Base-by-base conservation (phyloP, 2,329 filamentous ascomycete genomes). In the Didymella glomerata region DNA sequence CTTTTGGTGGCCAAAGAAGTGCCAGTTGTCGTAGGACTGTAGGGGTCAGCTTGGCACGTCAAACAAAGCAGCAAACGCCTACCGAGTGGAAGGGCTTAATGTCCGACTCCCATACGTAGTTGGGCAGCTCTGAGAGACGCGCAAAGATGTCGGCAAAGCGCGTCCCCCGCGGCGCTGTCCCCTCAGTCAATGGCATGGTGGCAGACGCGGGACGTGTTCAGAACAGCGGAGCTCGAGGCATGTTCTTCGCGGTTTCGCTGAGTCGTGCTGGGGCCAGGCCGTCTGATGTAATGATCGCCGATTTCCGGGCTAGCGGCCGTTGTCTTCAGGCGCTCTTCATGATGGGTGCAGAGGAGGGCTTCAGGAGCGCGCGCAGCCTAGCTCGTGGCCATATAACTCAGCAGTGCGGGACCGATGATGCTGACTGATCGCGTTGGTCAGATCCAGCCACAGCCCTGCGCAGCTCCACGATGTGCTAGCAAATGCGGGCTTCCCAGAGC, bases 1-100 rank as follows among this genome's bases (percentile, higher is more conserved):
- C 51, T 71, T 73, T 36, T 77, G 69, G 52, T 67, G 57, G 28
- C 80, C 81, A 62, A 79, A 80, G 63, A 82, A 80, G 68, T 83
- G 81, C 92, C 93, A 98, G 80, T 93, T 93, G 76, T 96, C 92
- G 78, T 97, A 97, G 69, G 88, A 92, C 49, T 85, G 79, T 20
- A 34, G 30, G 24, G 11, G 62, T 75, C 57, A 74, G 70, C 60
- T 22, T 30, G 42, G 41, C 32, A 24, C 25, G 25, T 10, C 2
- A 25, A 16, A 38, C 25, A 41, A 11, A 24, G 1, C 20, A 5
- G 24, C 38, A 24, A 14, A 22, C n/a, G 54, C 74, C 61, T 60
- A 79, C 80, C 34, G 79, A 81, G 63, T 83, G 81, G 66, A 83
- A 83, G 10, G 81, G 81, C 48, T 75, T 69, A 20, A 78, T 74